phyloP scores from a whole-genome alignment of 192 early-diverging fungal species.

The Rhizophagus sp. region DNA sequence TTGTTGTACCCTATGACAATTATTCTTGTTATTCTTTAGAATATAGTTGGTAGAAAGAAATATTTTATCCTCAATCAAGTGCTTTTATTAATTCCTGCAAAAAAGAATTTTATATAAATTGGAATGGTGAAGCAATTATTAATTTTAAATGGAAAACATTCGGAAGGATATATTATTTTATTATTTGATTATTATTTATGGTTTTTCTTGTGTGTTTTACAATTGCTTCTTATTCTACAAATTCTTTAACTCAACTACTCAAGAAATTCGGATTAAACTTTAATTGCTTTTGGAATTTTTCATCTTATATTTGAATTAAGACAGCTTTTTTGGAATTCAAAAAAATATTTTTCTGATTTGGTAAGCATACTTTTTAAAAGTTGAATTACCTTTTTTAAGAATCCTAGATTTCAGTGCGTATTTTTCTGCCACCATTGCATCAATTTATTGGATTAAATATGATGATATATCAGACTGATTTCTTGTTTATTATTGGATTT shows the following conservation, averaged over 20 bases:
- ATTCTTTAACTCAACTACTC: background rate
- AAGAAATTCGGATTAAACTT: background rate
- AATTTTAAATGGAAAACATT: constrained; percentile 17
- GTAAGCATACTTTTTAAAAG: background rate
- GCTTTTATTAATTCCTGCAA: background rate
- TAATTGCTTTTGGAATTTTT: background rate
- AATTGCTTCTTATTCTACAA: background rate
- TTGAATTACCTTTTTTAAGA: background rate
- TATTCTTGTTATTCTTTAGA: background rate
- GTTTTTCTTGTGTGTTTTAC: background rate
- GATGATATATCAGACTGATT: background rate
- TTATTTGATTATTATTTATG: background rate
- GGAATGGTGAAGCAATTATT: constrained; percentile 10
- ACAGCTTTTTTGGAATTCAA: background rate
- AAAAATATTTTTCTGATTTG: background rate
- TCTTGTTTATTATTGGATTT: background rate
- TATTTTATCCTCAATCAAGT: background rate
- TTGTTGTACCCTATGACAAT: background rate
- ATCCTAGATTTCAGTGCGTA: background rate
- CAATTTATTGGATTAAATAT: constrained; percentile 1
- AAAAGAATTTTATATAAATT: background rate
- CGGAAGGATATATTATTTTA: background rate
- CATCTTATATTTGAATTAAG: constrained; percentile 11
- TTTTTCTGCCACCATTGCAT: background rate
- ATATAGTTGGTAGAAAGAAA: background rate